These are phyloP conservation scores for Mycena galericulata DNA, from an alignment of 768 basidiomycete species.

Conservation along the genomic window DNA sequence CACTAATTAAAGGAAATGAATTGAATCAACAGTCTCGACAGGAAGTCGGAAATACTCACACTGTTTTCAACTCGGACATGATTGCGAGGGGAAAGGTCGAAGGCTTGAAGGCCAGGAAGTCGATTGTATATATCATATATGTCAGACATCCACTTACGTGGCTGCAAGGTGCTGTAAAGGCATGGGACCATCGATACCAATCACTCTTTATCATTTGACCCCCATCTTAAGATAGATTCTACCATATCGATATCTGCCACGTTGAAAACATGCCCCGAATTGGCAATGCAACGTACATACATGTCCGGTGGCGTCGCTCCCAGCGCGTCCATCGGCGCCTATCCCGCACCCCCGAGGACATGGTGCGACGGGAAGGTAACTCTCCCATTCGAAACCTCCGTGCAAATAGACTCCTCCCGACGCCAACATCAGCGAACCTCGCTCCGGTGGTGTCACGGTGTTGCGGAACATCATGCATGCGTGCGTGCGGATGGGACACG, in stretches of 20 bases:
- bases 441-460: background rate
- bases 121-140: too few species aligned
- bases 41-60: too few species aligned
- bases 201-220: background rate
- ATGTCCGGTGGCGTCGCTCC: background rate
- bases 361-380: slow-evolving; percentile 3
- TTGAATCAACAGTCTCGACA: too few species aligned
- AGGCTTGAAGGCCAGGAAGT: too few species aligned
- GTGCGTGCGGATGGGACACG: too few species aligned
- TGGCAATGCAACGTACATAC: slow-evolving; percentile 10
- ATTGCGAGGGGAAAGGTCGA: too few species aligned
- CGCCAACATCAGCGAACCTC: background rate
- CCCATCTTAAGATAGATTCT: slow-evolving; percentile 11
- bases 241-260: background rate
- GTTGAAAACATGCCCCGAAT: slow-evolving; percentile 9
- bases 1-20: too few species aligned
- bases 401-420: too few species aligned
- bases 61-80: too few species aligned
- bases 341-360: slow-evolving; percentile 11
- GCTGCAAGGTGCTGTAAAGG: slow-evolving; percentile 14
- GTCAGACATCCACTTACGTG: too few species aligned
- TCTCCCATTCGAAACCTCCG: slow-evolving; percentile 1
- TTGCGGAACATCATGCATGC: background rate
- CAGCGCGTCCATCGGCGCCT: slow-evolving; percentile 6
- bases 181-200: slow-evolving; percentile 7